These are phyloP conservation scores for Ogataea pilisensis DNA, from an alignment of 805 yeast species.

Conservation along the genomic window DNA sequence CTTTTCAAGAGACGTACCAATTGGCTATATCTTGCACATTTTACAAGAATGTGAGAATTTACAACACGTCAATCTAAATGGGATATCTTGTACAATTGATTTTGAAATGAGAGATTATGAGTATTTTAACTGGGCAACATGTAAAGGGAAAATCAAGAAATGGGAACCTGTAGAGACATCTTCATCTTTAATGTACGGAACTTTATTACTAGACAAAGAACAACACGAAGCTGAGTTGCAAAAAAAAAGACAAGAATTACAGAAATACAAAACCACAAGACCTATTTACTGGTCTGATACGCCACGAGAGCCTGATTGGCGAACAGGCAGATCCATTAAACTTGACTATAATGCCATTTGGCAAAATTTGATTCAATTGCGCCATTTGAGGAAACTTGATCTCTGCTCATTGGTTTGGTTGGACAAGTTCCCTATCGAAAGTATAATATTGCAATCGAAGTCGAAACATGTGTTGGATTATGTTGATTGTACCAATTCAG, in stretches of 20 bases:
- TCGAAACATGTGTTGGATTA: constrained; percentile 12
- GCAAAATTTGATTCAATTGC: constrained; percentile 14
- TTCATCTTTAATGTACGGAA: constrained; percentile 15
- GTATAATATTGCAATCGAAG: constrained; percentile 16
- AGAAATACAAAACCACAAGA: constrained; percentile 12
- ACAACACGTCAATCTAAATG: constrained; percentile 50
- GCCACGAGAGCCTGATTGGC: constrained; percentile 30
- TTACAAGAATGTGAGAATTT: constrained; percentile 65
- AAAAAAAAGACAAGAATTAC: constrained; percentile 17
- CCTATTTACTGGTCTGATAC: constrained; percentile 31
- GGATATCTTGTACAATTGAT: constrained; percentile 62
- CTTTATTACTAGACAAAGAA: constrained; percentile 31
- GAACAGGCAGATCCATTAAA: constrained; percentile 31
- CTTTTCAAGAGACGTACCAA: constrained; percentile 69
- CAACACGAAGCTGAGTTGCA: constrained; percentile 12
- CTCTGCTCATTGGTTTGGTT: constrained; percentile 34
- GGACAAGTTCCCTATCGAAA: constrained; percentile 24
- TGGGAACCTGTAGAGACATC: constrained; percentile 1
- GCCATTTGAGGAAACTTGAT: constrained; percentile 20
- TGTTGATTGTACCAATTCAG: constrained; percentile 43
- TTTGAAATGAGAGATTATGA: constrained; percentile 45
- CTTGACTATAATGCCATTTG: constrained; percentile 46
- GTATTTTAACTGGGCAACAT: constrained; percentile 32
- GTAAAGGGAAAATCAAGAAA: constrained; percentile 14
- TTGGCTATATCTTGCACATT: constrained; percentile 69